Percentiles rank a stretch among this genome's conserved stretches.
These are phyloP conservation scores for Aureobasidium sp. DNA, from an alignment of 2,329 filamentous ascomycete genomes.

Conservation along the genomic window DNA sequence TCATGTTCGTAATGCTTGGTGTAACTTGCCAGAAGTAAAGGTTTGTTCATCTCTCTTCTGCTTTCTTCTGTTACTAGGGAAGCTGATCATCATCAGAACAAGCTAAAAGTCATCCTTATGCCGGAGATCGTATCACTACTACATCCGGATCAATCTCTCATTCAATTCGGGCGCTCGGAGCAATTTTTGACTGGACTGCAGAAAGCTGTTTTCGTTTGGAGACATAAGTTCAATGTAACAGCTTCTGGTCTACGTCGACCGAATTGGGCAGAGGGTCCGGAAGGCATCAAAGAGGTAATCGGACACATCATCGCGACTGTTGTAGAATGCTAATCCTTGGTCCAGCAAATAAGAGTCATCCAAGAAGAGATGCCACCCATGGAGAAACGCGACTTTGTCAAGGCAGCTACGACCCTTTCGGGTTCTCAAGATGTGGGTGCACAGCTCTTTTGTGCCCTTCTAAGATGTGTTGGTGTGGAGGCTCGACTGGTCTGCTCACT, in stretches of 20 bases:
- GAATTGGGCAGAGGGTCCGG: constrained; percentile 65
- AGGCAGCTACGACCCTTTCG: constrained; percentile 59
- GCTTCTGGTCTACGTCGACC: constrained; percentile 63
- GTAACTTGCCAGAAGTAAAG: constrained; percentile 47
- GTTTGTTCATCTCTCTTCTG: not conserved
- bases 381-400: constrained; percentile 66
- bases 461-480: constrained; percentile 76
- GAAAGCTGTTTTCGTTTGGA: constrained; percentile 61
- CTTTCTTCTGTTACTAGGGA: not conserved
- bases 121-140: constrained; percentile 61
- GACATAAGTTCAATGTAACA: constrained; percentile 61
- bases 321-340: constrained; percentile 15
- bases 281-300: constrained; percentile 27
- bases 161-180: constrained; percentile 69
- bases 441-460: constrained; percentile 81
- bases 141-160: constrained; percentile 58
- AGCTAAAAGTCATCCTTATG: constrained; percentile 58
- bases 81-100: constrained; percentile 24
- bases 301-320: not conserved
- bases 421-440: constrained; percentile 87
- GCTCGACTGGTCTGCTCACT: constrained; percentile 83
- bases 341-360: constrained; percentile 13
- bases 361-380: constrained; percentile 41
- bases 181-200: constrained; percentile 74
- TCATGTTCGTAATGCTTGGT: constrained; percentile 77